phyloP scores from a whole-genome alignment of 306 rosid genomes.

The Rubus idaeus region DNA sequence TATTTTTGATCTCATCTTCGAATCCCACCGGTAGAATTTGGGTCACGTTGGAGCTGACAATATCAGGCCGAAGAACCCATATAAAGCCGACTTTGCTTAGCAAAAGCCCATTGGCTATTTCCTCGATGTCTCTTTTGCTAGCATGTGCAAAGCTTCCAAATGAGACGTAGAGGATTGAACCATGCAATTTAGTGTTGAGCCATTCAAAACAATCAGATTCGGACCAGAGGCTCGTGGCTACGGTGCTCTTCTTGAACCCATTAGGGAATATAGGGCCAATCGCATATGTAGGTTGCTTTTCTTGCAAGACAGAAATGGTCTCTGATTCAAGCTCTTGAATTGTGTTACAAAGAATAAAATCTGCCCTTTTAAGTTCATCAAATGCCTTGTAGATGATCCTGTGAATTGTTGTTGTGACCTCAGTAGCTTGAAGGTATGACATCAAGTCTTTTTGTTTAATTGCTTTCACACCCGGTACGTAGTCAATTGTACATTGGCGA shows the following conservation, averaged over 20 bases:
- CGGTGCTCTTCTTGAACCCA: constrained; percentile 18
- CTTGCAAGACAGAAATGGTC: constrained; percentile 24
- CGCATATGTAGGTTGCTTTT: constrained; percentile 25
- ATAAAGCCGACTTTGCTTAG: constrained; percentile 8
- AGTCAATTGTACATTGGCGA: constrained; percentile 20
- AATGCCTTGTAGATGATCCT: constrained; percentile 21
- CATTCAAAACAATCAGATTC: constrained; percentile 16
- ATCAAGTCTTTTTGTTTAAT: constrained; percentile 27
- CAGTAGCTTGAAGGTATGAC: constrained; percentile 25
- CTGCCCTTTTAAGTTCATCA: constrained; percentile 20
- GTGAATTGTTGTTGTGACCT: background rate
- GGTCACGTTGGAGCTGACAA: constrained; percentile 13
- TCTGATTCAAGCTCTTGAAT: constrained; percentile 32
- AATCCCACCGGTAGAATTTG: constrained; percentile 16
- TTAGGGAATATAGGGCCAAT: constrained; percentile 18
- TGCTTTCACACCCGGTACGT: constrained; percentile 27
- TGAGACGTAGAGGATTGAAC: constrained; percentile 13
- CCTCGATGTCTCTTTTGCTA: constrained; percentile 10
- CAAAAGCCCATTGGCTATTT: constrained; percentile 19
- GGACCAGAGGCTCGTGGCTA: constrained; percentile 23
- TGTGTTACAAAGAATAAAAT: constrained; percentile 21
- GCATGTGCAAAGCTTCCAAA: constrained; percentile 23
- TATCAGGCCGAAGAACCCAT: constrained; percentile 14
- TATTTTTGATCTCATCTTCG: constrained; percentile 16
- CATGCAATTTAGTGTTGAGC: constrained; percentile 7